Evolutionary conservation across 306 rosid genomes (phyloP), one percentile per base, ranked within the genome.

Genomic region (Lathyrus sativus): DNA sequence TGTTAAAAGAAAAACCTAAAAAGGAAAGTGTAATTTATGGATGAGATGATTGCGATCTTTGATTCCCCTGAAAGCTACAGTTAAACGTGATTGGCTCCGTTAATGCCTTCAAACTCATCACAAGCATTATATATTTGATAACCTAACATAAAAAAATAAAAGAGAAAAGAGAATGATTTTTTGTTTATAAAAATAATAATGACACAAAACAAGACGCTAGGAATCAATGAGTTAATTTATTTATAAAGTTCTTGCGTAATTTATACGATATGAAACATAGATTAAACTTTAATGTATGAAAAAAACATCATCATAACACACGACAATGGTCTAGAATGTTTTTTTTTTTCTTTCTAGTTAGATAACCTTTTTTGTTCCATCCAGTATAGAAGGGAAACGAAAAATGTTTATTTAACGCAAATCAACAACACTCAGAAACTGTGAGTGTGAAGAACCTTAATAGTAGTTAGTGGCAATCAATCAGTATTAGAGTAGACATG

Each of bases 11-110:
- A 29, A 29, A 17, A n/a, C 19, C 9, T 4, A 31, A 39, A 50
- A 38, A 17, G 38, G 15, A 26, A 4, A 41, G 66, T 17, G 42
- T 39, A 26, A 50, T 17, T 53, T 18, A 19, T 58, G 19, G 42
- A 61, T 41, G 12, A 11, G 9, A 28, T 49, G 50, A 50, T 62
- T 11, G 42, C 51, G 50, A 45, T 15, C 1, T 12, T 17, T 39
- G 73, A 63, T 24, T 43, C 29, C 62, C 15, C 14, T 49, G 13
- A 54, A 26, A 46, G 68, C 26, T 38, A 22, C 1, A 38, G 15
- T 39, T 71, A 28, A 58, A 65, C 82, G 82, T 78, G 82, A 78
- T 72, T 78, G 74, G 74, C 82, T 66, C 78, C 13, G 48, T 41
- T 11, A 10, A 50, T 67, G 71, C 29, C 66, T 53, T 31, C 50